Evolutionary conservation across 2,329 filamentous ascomycete genomes (phyloP), one percentile per base, ranked within the genome.

Genomic region (Hypomyces perniciosus): DNA sequence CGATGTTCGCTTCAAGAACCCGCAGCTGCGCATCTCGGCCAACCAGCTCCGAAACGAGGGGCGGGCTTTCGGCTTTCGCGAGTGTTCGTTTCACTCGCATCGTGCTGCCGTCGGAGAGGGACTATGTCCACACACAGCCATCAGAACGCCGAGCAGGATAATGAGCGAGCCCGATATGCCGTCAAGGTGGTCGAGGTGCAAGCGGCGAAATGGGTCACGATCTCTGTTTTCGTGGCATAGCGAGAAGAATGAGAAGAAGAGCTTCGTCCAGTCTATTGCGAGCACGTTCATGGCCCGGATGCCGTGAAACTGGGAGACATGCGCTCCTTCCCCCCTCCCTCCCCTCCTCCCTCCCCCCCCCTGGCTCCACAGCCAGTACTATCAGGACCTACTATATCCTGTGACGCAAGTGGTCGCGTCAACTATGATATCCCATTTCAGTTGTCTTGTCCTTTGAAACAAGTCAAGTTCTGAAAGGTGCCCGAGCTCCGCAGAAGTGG

Each of bases 11-110:
- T 71, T 79, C 66, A 83, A 83, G 71, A 82, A 82, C 66, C 79
- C 79, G 10, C 79, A 81, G 65, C 73, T 82, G 26, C 72, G 79
- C 54, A 73, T 83, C 47, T 75, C 77, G 10, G 75, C 73, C 56
- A 82, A 82, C 67, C 68, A 70, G 50, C 68, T 82, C 26, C 70
- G 74, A 54, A 79, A 74, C 63, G 78, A 79, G 42, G 76, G 81
- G 66, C 75, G 79, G 34, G 70, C 75, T 46, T 81, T 81, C 59
- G 79, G 79, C n/a, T 83, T 81, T 62, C 71, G 79, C 27, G 76
- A 79, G 62, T 83, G 79, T 62, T 79, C 78, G 9, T 83, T 83
- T 58, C 79, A 83, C 62, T 79, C 75, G 35, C 79, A 83, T 59
- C 71, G 79, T 20, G 72, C 76, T 4, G 65, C 69, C 6, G 76